Percentiles rank a stretch among this genome's conserved stretches.
Evolutionary conservation across 306 rosid genomes (phyloP).

Genomic region (Prunus armeniaca): DNA sequence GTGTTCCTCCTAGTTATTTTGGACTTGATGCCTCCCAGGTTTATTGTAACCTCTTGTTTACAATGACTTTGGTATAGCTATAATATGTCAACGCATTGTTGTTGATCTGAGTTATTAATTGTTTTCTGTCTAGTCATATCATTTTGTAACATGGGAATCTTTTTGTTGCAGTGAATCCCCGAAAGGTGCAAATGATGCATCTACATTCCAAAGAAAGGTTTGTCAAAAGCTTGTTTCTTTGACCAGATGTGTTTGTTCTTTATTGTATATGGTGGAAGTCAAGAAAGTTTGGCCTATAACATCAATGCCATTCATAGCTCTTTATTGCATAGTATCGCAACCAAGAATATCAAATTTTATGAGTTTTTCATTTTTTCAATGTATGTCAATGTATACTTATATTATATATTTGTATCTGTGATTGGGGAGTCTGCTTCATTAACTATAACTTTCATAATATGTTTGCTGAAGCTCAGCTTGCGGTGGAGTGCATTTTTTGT

Average conservation of each 20-base stretch:
- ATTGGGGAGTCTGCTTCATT: slow-evolving; percentile 13
- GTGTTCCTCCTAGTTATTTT: background rate
- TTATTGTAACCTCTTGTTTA: background rate
- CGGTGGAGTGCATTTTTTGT: slow-evolving; percentile 98
- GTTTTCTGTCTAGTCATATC: background rate
- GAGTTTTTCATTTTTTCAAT: background rate
- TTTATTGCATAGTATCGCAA: background rate
- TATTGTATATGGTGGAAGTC: background rate
- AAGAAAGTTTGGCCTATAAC: background rate
- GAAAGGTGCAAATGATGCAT: slow-evolving; percentile 94
- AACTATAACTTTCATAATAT: slow-evolving; percentile 20
- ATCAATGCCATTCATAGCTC: background rate
- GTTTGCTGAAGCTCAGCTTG: slow-evolving; percentile 67
- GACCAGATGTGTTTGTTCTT: background rate
- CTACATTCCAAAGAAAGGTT: slow-evolving; percentile 96
- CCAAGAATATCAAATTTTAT: background rate
- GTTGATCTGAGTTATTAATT: background rate
- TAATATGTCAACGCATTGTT: background rate
- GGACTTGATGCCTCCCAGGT: background rate
- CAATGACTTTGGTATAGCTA: background rate
- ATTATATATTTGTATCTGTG: slow-evolving; percentile 1
- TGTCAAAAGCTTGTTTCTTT: slow-evolving; percentile 9
- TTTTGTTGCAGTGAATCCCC: slow-evolving; percentile 78
- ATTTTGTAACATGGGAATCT: background rate
- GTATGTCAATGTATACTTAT: background rate